These are phyloP conservation scores for Cordyceps cateniannulata DNA, from an alignment of 2,329 filamentous ascomycete species.

Conservation along the genomic window DNA sequence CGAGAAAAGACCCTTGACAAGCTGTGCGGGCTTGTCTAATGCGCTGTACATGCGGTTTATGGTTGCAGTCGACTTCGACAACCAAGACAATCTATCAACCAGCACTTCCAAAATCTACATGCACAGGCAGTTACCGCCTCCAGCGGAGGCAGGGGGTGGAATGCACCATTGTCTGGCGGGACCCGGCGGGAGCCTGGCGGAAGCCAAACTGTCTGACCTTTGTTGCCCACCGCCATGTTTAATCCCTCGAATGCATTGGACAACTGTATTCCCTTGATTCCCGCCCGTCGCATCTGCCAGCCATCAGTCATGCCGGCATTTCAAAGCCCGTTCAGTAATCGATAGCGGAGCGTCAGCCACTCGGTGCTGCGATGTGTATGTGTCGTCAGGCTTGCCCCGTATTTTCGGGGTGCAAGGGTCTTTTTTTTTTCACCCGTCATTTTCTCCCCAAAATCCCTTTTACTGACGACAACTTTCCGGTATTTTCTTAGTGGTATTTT, in stretches of 20 bases:
- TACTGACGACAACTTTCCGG: background rate
- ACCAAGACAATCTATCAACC: too few relatives aligned
- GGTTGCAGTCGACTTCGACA: too few relatives aligned
- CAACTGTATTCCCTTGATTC: too few relatives aligned
- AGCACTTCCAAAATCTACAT: background rate
- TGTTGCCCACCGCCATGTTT: background rate
- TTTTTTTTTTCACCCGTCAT: background rate
- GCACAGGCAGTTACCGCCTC: background rate
- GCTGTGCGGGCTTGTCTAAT: background rate
- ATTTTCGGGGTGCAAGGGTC: background rate
- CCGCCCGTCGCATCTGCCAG: background rate
- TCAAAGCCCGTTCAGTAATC: conserved; percentile 5
- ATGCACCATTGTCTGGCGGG: background rate
- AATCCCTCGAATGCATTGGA: too few relatives aligned
- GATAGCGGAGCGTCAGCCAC: background rate
- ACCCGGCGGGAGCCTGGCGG: background rate
- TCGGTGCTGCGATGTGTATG: background rate
- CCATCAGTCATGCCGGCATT: background rate
- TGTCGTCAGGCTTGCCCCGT: background rate
- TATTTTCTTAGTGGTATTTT: background rate
- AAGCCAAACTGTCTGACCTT: background rate
- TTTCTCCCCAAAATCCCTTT: too few relatives aligned
- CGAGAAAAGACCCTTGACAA: background rate
- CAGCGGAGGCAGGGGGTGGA: background rate
- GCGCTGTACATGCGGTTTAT: background rate